Evolutionary conservation across 1,139 yeast genomes (phyloP), one percentile per base, ranked within the genome.

Genomic region (Geotrichum klebahnii): DNA sequence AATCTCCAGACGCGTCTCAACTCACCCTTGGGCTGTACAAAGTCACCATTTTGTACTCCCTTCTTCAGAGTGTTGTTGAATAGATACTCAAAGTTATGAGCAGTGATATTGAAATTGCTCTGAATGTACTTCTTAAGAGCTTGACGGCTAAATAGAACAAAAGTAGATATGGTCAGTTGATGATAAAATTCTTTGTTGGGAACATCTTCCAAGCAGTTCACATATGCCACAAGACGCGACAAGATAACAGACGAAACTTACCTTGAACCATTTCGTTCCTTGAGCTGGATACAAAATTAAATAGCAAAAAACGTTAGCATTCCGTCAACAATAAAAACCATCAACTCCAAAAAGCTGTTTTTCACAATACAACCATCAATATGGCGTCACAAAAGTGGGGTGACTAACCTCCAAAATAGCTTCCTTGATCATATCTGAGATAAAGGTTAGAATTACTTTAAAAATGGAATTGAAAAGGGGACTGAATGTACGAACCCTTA

Each of bases 21-120:
- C 35, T 75, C 69, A 54, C 96, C 96, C 74, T 87, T 88, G 65
- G 96, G 96, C 70, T 86, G 96, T 44, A 78, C 68, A 61, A 89
- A 84, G 51, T 80, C 85, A 48, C 88, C 95, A 24, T 79, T 67
- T 53, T 78, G 82, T 56, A 88, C 94, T 55, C 95, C 95, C 66
- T 81, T 84, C 73, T 83, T 82, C 63, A 88, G 74, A 33, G 96
- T 92, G 46, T 78, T 64, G 68, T 87, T 88, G 75, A 88, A 84
- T 59, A 81, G 78, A 48, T 82, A 71, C 64, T 87, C 95, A 65
- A 87, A 88, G 66, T 79, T 82, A 52, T 76, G 61, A 33, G 82
- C 75, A 49, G 79, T 75, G 61, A 81, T 73, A 53, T 80, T 76
- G 66, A 74, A 79, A 68, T 82, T 82, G 56, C 81, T 72, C 53